Conservation (phyloP, 2,329 filamentous ascomycete species). For the Alternaria arbusti region DNA sequence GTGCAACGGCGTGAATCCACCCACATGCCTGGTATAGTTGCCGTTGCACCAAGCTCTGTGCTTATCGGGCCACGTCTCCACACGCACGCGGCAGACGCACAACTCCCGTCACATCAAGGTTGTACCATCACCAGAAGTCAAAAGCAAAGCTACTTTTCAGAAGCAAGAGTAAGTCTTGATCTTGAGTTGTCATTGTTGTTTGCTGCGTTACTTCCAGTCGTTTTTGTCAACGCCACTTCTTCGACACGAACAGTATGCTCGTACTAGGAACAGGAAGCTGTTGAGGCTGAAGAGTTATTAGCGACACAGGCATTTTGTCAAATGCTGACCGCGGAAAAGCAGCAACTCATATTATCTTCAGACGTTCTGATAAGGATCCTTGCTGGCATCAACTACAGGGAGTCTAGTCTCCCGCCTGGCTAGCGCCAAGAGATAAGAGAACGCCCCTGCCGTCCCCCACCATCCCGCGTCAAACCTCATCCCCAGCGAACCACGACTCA, state of each 20-base stretch:
- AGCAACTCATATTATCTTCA: constrained; percentile 32
- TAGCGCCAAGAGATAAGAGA: constrained; percentile 46
- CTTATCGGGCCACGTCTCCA: constrained; percentile 10
- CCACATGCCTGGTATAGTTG: not conserved
- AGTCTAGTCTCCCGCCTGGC: constrained; percentile 28
- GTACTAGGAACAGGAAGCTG: constrained; percentile 2
- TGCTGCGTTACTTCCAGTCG: not conserved
- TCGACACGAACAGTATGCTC: not conserved
- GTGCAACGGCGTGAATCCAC: not conserved
- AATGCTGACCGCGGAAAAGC: constrained; percentile 42
- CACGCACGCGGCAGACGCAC: not conserved
- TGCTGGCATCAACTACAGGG: constrained; percentile 20
- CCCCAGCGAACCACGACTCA: constrained; percentile 19
- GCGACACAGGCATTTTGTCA: constrained; percentile 34
- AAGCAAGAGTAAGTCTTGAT: not conserved
- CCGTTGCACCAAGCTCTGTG: not conserved
- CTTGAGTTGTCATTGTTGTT: not conserved
- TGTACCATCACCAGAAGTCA: not conserved
- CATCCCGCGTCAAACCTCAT: constrained; percentile 35
- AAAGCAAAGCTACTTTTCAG: not conserved
- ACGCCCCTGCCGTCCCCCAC: constrained; percentile 40
- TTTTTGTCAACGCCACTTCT: constrained; percentile 11
- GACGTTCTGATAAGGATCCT: constrained; percentile 38
- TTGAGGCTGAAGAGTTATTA: constrained; percentile 1
- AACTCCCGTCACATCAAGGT: not conserved